Conservation (phyloP, 148 eudicot species). For the Oxyria digyna region DNA sequence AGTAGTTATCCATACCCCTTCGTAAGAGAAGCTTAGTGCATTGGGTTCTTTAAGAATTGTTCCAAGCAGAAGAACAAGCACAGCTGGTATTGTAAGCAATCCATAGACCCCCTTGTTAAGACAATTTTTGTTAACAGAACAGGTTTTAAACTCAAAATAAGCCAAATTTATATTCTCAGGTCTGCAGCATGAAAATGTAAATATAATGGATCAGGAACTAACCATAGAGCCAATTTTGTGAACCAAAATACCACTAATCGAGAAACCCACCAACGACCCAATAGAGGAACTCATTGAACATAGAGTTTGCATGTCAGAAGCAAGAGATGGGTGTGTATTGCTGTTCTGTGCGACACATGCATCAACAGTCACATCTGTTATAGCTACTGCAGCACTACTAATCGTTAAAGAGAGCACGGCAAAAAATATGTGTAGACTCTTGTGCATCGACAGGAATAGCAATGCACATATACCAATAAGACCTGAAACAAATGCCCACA, state of each 20-base stretch:
- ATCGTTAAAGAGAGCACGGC: slow-evolving; percentile 56
- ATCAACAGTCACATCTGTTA: slow-evolving; percentile 96
- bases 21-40: slow-evolving; percentile 31
- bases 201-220: slow-evolving; percentile 9
- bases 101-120: slow-evolving; percentile 69
- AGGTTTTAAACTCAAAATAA: not conserved
- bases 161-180: not conserved
- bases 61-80: slow-evolving; percentile 57
- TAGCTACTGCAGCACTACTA: slow-evolving; percentile 74
- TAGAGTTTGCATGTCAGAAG: slow-evolving; percentile 93
- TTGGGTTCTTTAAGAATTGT: slow-evolving; percentile 54
- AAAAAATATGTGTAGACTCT: slow-evolving; percentile 44
- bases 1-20: slow-evolving; percentile 39
- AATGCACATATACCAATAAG: slow-evolving; percentile 50
- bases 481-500: slow-evolving; percentile 28
- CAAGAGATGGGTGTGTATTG: slow-evolving; percentile 52
- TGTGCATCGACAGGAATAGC: slow-evolving; percentile 58
- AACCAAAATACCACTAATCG: slow-evolving; percentile 78
- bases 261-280: slow-evolving; percentile 74
- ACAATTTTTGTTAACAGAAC: not conserved
- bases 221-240: slow-evolving; percentile 83
- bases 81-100: slow-evolving; percentile 59
- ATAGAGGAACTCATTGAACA: slow-evolving; percentile 68
- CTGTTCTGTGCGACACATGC: slow-evolving; percentile 94
- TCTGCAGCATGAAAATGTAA: not conserved